Evolutionary conservation across 441 rosid genomes (phyloP).

Genomic region (Pelargonium cotyledonis): DNA sequence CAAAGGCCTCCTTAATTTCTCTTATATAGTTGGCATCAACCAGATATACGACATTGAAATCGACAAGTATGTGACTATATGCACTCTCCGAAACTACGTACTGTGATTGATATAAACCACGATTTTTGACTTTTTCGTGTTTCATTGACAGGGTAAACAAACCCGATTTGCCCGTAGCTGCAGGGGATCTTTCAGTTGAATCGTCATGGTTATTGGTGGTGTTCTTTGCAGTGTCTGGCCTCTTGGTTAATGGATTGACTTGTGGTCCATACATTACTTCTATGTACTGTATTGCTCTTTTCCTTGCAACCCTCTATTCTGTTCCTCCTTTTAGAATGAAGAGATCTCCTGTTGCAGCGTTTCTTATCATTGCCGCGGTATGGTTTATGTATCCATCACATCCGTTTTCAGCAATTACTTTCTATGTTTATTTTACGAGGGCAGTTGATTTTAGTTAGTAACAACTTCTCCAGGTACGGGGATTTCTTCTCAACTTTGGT

Average conservation of each 20-base stretch:
- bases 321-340: slow-evolving; percentile 93
- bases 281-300: slow-evolving; percentile 69
- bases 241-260: slow-evolving; percentile 55
- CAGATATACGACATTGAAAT: slow-evolving; percentile 90
- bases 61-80: slow-evolving; percentile 58
- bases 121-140: neutral
- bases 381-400: slow-evolving; percentile 9
- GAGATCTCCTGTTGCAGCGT: slow-evolving; percentile 79
- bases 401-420: slow-evolving; percentile 1
- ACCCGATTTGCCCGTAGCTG: slow-evolving; percentile 91
- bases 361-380: slow-evolving; percentile 90
- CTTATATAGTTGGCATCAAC: slow-evolving; percentile 93
- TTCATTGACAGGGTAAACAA: slow-evolving; percentile 78
- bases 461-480: slow-evolving; percentile 48
- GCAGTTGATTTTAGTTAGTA: neutral
- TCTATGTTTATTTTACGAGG: slow-evolving; percentile 3
- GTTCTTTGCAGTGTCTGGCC: slow-evolving; percentile 63
- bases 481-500: slow-evolving; percentile 90
- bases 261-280: slow-evolving; percentile 74
- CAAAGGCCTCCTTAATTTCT: too few species aligned
- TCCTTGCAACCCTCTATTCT: slow-evolving; percentile 84
- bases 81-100: neutral
- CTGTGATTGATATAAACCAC: neutral
- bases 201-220: slow-evolving; percentile 82
- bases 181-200: slow-evolving; percentile 87